phyloP scores from a whole-genome alignment of 176 grass and related monocot genomes.

The Triticum timopheevii region DNA sequence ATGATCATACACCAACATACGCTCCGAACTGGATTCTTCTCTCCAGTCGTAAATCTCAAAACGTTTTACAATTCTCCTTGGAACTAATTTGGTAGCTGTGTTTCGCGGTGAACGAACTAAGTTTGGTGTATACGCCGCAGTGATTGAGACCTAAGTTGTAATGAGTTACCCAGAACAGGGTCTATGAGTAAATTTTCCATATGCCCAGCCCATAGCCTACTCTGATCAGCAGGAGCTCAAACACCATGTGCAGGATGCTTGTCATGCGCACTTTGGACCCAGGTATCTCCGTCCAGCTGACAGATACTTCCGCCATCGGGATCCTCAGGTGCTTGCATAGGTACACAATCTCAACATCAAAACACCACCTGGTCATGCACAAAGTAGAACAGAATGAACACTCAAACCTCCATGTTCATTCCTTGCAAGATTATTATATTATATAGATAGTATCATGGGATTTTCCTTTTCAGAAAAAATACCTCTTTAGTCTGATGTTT shows the following conservation, averaged over 20 bases:
- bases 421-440: neutral
- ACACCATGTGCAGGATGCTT: constrained; percentile 93
- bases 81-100: neutral
- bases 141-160: neutral
- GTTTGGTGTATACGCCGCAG: neutral
- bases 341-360: constrained; percentile 93
- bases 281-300: constrained; percentile 94
- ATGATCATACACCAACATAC: constrained; percentile 17
- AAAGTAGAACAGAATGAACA: neutral
- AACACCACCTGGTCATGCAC: constrained; percentile 72
- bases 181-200: constrained; percentile 78
- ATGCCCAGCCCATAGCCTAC: constrained; percentile 83
- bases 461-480: neutral
- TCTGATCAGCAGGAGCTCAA: constrained; percentile 87
- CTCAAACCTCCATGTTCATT: neutral
- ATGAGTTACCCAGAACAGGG: neutral
- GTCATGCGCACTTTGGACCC: constrained; percentile 84
- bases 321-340: constrained; percentile 84
- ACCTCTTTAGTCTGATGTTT: constrained; percentile 96
- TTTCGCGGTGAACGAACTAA: neutral
- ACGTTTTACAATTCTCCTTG: constrained; percentile 21
- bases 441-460: neutral
- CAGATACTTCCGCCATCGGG: constrained; percentile 79
- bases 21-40: neutral
- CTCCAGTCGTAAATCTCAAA: neutral